Percentiles rank a stretch among this genome's conserved stretches.
phyloP scores from a whole-genome alignment of 2,329 filamentous ascomycete species.

The Cladophialophora bantiana region DNA sequence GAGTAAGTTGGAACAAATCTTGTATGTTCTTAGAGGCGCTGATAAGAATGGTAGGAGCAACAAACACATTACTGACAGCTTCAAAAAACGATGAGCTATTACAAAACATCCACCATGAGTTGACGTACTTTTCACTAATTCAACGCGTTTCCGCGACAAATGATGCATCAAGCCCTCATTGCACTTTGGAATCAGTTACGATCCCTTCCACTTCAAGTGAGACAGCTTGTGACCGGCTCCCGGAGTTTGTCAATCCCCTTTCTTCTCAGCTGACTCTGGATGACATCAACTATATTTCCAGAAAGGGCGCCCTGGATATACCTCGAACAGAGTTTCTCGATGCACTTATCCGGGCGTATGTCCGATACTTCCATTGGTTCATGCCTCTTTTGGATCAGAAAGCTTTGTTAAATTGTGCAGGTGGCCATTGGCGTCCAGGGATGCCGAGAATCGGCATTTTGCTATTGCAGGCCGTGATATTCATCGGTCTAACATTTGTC shows the following conservation, averaged over 20 bases:
- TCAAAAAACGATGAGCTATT: background rate
- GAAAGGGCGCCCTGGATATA: slow-evolving; percentile 76
- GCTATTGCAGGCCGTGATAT: slow-evolving; percentile 92
- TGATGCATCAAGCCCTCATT: background rate
- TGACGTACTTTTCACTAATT: background rate
- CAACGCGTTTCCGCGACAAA: background rate
- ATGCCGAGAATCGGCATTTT: slow-evolving; percentile 73
- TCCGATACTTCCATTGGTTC: slow-evolving; percentile 89
- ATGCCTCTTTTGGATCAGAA: slow-evolving; percentile 82
- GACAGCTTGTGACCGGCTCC: background rate
- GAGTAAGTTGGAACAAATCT: background rate
- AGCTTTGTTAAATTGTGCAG: slow-evolving; percentile 53
- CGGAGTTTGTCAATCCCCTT: slow-evolving; percentile 54
- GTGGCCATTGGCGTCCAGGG: background rate
- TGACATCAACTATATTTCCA: slow-evolving; percentile 79
- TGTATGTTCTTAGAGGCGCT: too few relatives aligned
- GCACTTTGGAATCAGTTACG: background rate
- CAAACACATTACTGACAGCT: background rate
- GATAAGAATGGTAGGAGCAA: background rate
- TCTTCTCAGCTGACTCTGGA: slow-evolving; percentile 77
- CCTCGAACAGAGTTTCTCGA: slow-evolving; percentile 74
- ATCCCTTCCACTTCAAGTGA: background rate
- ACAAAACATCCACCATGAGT: background rate
- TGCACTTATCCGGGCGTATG: slow-evolving; percentile 78
- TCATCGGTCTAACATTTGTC: slow-evolving; percentile 84